These are phyloP conservation scores for Chytridiales sp. DNA, from an alignment of 371 early-diverging fungal species.

Conservation along the genomic window DNA sequence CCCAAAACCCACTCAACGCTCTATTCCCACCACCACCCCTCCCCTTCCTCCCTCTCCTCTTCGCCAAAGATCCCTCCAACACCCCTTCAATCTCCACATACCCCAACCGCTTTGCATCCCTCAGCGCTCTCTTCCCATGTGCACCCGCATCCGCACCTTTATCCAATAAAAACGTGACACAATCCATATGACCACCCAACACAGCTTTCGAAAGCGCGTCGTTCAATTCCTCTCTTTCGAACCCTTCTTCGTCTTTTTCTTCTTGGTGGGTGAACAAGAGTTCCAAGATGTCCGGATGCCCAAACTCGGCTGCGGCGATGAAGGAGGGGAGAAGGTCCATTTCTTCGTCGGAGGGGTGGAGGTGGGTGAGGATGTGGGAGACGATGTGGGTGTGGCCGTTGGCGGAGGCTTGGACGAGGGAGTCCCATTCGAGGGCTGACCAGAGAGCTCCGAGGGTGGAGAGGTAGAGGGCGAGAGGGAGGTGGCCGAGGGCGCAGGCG, in stretches of 20 bases:
- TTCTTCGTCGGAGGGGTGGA: no score
- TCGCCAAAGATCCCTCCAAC: constrained; percentile 1
- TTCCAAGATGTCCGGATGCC: no score
- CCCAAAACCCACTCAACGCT: constrained; percentile 3
- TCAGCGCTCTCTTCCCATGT: background rate
- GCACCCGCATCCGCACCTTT: background rate
- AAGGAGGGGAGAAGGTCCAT: no score
- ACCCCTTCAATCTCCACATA: background rate
- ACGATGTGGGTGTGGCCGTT: background rate
- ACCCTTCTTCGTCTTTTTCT: no score
- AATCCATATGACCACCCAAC: background rate
- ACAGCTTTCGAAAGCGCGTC: constrained; percentile 8
- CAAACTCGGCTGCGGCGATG: no score
- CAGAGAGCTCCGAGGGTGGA: background rate
- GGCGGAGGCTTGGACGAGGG: background rate
- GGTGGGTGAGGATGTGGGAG: background rate
- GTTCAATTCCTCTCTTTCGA: no score
- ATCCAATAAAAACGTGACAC: background rate
- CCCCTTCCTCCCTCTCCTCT: background rate
- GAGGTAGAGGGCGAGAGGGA: background rate
- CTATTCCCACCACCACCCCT: background rate
- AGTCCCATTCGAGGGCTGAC: background rate
- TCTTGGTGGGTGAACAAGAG: no score
- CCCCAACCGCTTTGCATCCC: constrained; percentile 9
- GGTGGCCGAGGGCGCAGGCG: background rate